Base-by-base conservation (phyloP, 2,329 filamentous ascomycete genomes). In the Aspergillus quadrilineatus region DNA sequence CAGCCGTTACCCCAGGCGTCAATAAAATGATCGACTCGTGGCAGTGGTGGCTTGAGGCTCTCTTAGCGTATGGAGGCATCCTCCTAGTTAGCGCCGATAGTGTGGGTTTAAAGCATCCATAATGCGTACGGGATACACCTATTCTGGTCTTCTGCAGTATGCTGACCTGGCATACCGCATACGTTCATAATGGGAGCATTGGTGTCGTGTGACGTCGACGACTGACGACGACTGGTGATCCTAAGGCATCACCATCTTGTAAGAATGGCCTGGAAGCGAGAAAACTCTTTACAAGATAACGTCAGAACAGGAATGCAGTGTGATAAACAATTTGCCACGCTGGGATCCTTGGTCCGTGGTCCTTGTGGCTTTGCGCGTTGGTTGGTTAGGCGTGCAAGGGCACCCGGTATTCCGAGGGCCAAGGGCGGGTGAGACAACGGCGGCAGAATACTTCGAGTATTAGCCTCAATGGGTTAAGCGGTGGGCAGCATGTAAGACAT, bases 401-500 rank as follows among this genome's bases (percentile, higher is more conserved):
- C 22, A n/a, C 39, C 26, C 28, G 42, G 22, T 10, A 14, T 14
- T 4, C 17, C 41, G 8, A 22, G 22, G 22, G 22, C 22, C 22
- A 3, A 3, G 3, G 15, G 42, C 42, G 15, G 42, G 17, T 44
- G 48, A 50, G 14, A 50, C 36, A 43, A 29, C 6, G 6, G 9
- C 29, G 37, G 46, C 48, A 50, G 36, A 29, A 42, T 37, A 22
- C 22, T 22, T 22, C 22, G 22, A 22, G 22, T 22, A 36, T 36
- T 14, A 41, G 7, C 29, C 37, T 14, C 29, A n/a, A 36, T 4
- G 1, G 15, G 30, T 22, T 39, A 52, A 42, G 50, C 50, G 50
- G 50, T 43, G 30, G 9, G 32, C 15, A 15, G 34, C 34, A 34
- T n/a, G 52, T 54, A 41, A 54, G 52, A 54, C 52, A 48, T 14